Evolutionary conservation across 176 grass and related monocot genomes (phyloP).

Genomic region (Carex myosuroides): DNA sequence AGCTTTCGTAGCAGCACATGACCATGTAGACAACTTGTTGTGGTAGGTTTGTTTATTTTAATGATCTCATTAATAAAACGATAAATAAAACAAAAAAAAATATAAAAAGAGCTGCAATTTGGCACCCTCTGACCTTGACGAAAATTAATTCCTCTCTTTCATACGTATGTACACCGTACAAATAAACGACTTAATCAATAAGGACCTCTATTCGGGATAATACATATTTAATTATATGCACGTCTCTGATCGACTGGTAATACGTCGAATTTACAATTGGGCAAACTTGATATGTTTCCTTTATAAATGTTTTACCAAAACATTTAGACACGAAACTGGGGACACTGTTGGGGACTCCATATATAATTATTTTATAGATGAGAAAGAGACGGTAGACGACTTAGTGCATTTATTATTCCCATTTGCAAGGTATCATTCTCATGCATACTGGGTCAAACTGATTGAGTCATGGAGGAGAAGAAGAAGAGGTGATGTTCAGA

Average conservation of each 20-base stretch:
- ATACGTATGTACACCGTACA: background rate
- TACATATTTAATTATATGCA: background rate
- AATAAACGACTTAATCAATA: background rate
- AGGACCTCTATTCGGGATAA: background rate
- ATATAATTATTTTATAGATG: background rate
- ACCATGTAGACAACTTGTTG: background rate
- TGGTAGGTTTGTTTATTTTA: background rate
- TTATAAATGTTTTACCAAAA: too few relatives aligned
- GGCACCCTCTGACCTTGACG: background rate
- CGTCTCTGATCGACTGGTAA: too few relatives aligned
- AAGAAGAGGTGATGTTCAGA: conserved; percentile 12
- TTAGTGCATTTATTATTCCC: background rate
- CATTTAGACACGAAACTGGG: background rate
- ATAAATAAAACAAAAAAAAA: background rate
- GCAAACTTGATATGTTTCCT: background rate
- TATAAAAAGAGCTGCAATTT: background rate
- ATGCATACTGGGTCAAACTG: conserved; percentile 12
- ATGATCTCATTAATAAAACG: background rate
- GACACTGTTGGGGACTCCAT: background rate
- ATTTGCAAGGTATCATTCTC: background rate
- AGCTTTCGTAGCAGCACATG: background rate
- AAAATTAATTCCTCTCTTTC: background rate
- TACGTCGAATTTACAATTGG: background rate
- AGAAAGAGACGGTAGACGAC: background rate
- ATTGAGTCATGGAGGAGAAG: background rate